Conservation (phyloP, 768 basidiomycete species). For the Psilocybe azurescens region DNA sequence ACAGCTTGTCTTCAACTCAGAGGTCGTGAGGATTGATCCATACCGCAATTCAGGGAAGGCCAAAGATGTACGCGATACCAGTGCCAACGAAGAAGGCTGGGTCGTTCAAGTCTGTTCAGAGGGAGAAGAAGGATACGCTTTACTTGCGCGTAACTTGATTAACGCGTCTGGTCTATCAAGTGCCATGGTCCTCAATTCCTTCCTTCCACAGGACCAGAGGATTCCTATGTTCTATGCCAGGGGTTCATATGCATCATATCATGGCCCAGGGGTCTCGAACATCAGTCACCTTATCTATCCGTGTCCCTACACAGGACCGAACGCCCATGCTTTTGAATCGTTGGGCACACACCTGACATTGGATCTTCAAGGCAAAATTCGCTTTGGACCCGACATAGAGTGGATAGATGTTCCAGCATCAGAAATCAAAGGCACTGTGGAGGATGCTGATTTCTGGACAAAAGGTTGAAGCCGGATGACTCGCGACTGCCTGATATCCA, state of each 20-base stretch:
- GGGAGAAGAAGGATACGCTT: conserved; percentile 55
- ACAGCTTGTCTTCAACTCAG: conserved; percentile 77
- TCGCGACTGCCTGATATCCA: conserved; percentile 70
- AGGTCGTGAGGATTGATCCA: conserved; percentile 86
- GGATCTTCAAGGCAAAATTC: conserved; percentile 82
- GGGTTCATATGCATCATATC: conserved; percentile 90
- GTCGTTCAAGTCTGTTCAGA: conserved; percentile 81
- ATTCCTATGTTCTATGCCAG: conserved; percentile 82
- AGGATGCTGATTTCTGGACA: conserved; percentile 79
- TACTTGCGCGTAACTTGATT: conserved; percentile 78
- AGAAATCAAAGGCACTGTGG: conserved; percentile 36
- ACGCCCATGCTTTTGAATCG: conserved; percentile 74
- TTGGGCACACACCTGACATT: conserved; percentile 93
- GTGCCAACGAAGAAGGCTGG: conserved; percentile 70
- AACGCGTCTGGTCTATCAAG: conserved; percentile 84
- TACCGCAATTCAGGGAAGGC: conserved; percentile 34
- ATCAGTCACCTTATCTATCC: conserved; percentile 90
- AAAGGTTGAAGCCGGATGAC: conserved; percentile 66
- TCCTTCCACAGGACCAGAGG: conserved; percentile 59
- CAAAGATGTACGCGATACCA: conserved; percentile 28
- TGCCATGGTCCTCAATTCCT: conserved; percentile 70
- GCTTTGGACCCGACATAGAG: conserved; percentile 93
- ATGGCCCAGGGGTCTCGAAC: conserved; percentile 71
- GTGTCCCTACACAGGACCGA: conserved; percentile 71
- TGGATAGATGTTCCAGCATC: conserved; percentile 69